A percentile compares a stretch with the other conserved stretches of the same genome.
phyloP scores from a whole-genome alignment of 345 rosid genomes.

The Gossypium thurberi region DNA sequence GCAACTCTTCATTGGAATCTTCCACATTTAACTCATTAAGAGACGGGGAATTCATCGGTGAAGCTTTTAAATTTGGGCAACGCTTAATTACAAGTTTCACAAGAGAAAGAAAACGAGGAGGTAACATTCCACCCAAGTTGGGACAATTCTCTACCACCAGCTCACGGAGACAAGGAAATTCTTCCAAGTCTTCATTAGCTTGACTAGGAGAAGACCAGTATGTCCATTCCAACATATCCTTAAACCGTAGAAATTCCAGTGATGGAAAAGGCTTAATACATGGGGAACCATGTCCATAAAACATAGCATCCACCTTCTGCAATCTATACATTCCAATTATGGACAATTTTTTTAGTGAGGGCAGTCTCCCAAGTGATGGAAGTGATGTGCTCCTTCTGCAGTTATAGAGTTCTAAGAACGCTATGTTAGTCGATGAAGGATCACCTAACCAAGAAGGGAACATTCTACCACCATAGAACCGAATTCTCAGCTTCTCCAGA shows the following conservation, averaged over 20 bases:
- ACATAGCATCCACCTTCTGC: constrained; percentile 15
- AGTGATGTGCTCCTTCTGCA: constrained; percentile 18
- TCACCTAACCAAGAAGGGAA: constrained; percentile 31
- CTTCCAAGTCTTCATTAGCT: constrained; percentile 2
- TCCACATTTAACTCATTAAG: constrained; percentile 10
- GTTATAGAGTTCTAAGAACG: constrained; percentile 3
- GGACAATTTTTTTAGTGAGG: constrained; percentile 14
- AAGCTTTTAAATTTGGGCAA: constrained; percentile 12
- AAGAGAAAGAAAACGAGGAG: constrained; percentile 17
- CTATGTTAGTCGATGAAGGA: constrained; percentile 13
- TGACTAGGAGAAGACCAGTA: constrained; percentile 16
- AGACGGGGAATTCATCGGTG: background rate
- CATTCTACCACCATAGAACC: constrained; percentile 18
- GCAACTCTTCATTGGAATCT: background rate
- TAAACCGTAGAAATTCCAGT: constrained; percentile 16
- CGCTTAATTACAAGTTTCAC: constrained; percentile 8
- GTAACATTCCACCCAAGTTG: constrained; percentile 9
- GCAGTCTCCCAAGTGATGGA: constrained; percentile 31
- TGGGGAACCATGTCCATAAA: constrained; percentile 15
- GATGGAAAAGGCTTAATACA: constrained; percentile 15
- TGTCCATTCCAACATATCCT: constrained; percentile 21
- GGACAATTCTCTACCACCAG: constrained; percentile 20
- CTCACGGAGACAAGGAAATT: constrained; percentile 22
- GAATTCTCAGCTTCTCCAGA: constrained; percentile 19
- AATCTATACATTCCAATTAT: constrained; percentile 21